Conservation (phyloP, 2,329 filamentous ascomycete species). For the Dothiorella sarmentorum region DNA sequence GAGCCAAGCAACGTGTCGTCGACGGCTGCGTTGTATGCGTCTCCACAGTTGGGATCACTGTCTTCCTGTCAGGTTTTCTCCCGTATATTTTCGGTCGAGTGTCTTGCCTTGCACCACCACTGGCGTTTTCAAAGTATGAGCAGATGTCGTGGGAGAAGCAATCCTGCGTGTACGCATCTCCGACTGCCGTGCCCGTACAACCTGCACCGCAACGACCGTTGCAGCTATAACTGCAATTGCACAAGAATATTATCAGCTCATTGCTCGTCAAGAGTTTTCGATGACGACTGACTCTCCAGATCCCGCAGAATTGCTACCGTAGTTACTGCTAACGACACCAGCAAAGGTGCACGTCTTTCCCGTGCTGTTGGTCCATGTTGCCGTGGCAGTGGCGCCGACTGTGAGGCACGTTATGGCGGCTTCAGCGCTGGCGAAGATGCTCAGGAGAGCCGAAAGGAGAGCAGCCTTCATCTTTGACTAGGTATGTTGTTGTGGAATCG, state of each 20-base stretch:
- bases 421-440: conserved; percentile 17
- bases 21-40: conserved; percentile 42
- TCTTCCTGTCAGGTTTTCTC: neutral
- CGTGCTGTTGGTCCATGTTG: conserved; percentile 45
- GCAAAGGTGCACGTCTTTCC: conserved; percentile 44
- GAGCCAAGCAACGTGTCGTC: conserved; percentile 44
- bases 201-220: conserved; percentile 50
- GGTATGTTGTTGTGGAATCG: no score
- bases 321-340: conserved; percentile 49
- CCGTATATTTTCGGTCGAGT: neutral
- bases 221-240: conserved; percentile 43
- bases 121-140: conserved; percentile 50
- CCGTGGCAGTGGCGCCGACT: conserved; percentile 43
- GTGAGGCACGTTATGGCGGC: conserved; percentile 39
- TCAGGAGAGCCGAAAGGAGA: neutral
- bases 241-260: neutral
- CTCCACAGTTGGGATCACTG: conserved; percentile 49
- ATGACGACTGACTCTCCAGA: conserved; percentile 48
- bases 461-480: neutral
- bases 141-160: conserved; percentile 53
- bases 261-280: no score
- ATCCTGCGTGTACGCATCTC: conserved; percentile 50
- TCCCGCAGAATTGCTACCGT: conserved; percentile 41
- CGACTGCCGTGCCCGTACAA: conserved; percentile 43
- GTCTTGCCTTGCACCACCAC: conserved; percentile 44